A percentile compares a stretch with the other conserved stretches of the same genome.
phyloP scores from a whole-genome alignment of 306 rosid genomes.

The Leucaena leucocephala region DNA sequence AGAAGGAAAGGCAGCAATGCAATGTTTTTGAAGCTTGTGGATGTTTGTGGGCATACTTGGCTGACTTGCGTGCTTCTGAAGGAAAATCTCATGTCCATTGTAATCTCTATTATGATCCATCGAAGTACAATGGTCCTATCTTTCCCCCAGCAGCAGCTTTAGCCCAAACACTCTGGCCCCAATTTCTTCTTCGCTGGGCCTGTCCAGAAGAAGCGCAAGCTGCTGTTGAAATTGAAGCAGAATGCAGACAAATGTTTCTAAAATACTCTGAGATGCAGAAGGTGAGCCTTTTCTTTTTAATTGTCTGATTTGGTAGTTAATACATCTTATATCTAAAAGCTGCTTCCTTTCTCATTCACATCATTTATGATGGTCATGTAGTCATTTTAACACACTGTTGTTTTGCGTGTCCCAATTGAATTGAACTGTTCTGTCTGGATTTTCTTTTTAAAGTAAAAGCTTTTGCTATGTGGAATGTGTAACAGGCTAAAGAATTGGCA shows the following conservation, averaged over 20 bases:
- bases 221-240: constrained; percentile 79
- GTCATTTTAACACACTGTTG: not conserved
- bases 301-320: constrained; percentile 22
- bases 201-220: constrained; percentile 81
- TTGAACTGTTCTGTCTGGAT: constrained; percentile 13
- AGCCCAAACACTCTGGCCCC: constrained; percentile 96
- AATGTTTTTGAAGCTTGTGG: constrained; percentile 82
- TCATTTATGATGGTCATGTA: constrained; percentile 6
- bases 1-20: constrained; percentile 81
- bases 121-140: constrained; percentile 59
- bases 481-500: constrained; percentile 80
- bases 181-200: constrained; percentile 95
- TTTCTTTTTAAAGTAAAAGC: constrained; percentile 1
- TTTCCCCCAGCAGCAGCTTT: constrained; percentile 95
- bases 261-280: constrained; percentile 69
- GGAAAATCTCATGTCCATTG: constrained; percentile 76
- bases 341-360: not conserved
- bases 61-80: constrained; percentile 69
- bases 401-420: constrained; percentile 22
- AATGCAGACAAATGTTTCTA: constrained; percentile 61
- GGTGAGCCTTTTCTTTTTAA: constrained; percentile 48
- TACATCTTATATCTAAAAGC: constrained; percentile 15
- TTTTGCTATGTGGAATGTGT: constrained; percentile 26
- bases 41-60: constrained; percentile 86
- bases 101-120: constrained; percentile 80